These are phyloP conservation scores for Limnanthes douglasii DNA, from an alignment of 345 rosid genomes.

Conservation along the genomic window DNA sequence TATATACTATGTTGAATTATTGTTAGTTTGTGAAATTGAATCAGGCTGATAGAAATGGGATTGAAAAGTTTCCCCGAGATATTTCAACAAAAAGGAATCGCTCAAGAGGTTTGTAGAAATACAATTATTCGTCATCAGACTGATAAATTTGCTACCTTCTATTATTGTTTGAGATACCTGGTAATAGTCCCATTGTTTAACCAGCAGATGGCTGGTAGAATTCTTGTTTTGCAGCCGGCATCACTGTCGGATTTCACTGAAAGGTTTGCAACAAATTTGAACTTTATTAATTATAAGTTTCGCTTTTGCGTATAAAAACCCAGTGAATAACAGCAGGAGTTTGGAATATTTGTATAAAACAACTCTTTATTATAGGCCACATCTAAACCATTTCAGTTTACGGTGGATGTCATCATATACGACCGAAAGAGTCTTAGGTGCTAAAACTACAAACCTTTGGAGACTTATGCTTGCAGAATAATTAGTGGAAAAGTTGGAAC, in stretches of 20 bases:
- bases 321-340: background rate
- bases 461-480: too few species aligned
- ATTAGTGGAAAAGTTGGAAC: too few species aligned
- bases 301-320: background rate
- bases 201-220: slow-evolving; percentile 78
- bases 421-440: too few species aligned
- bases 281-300: too few species aligned
- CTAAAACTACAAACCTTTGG: too few species aligned
- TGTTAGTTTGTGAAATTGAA: slow-evolving; percentile 2
- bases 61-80: slow-evolving; percentile 57
- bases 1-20: too few species aligned
- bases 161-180: background rate
- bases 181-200: background rate
- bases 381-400: too few species aligned
- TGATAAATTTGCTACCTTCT: slow-evolving; percentile 4
- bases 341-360: too few species aligned
- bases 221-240: slow-evolving; percentile 56
- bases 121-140: too few species aligned
- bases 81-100: slow-evolving; percentile 58
- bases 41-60: slow-evolving; percentile 81
- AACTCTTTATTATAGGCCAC: too few species aligned
- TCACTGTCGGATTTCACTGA: slow-evolving; percentile 63
- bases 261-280: slow-evolving; percentile 23
- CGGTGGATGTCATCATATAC: too few species aligned
- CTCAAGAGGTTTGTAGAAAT: slow-evolving; percentile 41